Conservation (phyloP, 345 rosid species). For the Gossypium rotundifolium region DNA sequence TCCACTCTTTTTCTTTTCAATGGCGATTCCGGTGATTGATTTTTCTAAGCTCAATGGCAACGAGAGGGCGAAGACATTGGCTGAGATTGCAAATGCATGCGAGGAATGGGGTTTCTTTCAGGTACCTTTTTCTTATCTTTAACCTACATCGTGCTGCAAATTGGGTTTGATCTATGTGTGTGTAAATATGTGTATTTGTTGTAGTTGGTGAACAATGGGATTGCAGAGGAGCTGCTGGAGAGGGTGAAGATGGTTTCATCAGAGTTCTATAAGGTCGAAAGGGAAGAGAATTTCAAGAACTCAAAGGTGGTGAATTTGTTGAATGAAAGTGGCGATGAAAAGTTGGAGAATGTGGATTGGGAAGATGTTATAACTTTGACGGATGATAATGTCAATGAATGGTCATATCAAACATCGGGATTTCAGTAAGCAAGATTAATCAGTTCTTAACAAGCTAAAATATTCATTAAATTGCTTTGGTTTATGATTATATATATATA, state of each 20-base stretch:
- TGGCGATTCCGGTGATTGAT: constrained; percentile 91
- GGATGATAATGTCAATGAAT: constrained; percentile 38
- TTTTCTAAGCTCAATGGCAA: constrained; percentile 71
- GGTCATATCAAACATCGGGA: constrained; percentile 55
- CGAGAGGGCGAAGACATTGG: constrained; percentile 55
- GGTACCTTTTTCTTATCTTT: constrained; percentile 29
- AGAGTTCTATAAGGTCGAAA: constrained; percentile 53
- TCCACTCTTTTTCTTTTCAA: constrained; percentile 19
- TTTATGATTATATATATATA: not conserved
- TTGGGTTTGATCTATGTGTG: not conserved
- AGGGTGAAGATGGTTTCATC: constrained; percentile 65
- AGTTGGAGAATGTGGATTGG: constrained; percentile 67
- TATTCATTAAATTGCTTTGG: not conserved
- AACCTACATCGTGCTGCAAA: not conserved
- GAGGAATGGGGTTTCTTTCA: constrained; percentile 95
- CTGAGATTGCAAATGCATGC: constrained; percentile 65
- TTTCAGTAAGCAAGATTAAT: constrained; percentile 46
- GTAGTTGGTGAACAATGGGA: constrained; percentile 82
- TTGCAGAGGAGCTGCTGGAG: constrained; percentile 58
- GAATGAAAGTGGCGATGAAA: constrained; percentile 42
- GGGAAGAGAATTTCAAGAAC: constrained; percentile 60
- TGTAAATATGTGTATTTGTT: not conserved
- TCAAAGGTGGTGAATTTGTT: constrained; percentile 45
- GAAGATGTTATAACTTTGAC: constrained; percentile 75
- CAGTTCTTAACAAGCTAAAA: not conserved